These are phyloP conservation scores for Yamadazyma akitaensis DNA, from an alignment of 805 yeast species.

Conservation along the genomic window DNA sequence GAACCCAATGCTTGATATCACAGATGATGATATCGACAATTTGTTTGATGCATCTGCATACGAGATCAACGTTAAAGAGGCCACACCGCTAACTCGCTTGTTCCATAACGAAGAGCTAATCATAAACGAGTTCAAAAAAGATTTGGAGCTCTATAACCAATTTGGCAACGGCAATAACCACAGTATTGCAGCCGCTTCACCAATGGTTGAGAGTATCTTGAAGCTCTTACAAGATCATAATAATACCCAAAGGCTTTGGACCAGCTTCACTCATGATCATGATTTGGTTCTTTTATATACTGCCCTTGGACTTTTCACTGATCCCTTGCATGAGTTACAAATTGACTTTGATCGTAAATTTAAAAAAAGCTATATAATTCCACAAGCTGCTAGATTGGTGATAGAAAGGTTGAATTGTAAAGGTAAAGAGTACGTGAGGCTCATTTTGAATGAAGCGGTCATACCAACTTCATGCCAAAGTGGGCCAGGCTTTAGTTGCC, in stretches of 20 bases:
- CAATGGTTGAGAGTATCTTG: constrained; percentile 45
- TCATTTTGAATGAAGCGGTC: constrained; percentile 39
- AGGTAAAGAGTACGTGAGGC: constrained; percentile 31
- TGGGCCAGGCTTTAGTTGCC: constrained; percentile 43
- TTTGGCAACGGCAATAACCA: constrained; percentile 61
- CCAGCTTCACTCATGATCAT: constrained; percentile 74
- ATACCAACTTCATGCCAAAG: constrained; percentile 32
- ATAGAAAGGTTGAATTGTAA: constrained; percentile 34
- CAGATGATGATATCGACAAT: constrained; percentile 47
- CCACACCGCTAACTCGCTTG: constrained; percentile 60
- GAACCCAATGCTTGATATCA: constrained; percentile 42
- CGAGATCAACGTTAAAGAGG: constrained; percentile 69
- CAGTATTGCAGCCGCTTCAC: constrained; percentile 58
- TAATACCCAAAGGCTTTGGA: constrained; percentile 52
- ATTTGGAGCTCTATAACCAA: constrained; percentile 55
- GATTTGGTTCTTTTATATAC: constrained; percentile 57
- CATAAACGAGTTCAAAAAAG: constrained; percentile 58
- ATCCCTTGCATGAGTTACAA: constrained; percentile 39
- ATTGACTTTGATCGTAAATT: constrained; percentile 3
- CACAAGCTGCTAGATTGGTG: constrained; percentile 38
- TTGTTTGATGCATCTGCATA: constrained; percentile 67
- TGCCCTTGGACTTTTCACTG: constrained; percentile 52
- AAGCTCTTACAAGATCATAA: constrained; percentile 39
- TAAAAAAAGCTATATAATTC: constrained; percentile 29
- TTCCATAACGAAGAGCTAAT: constrained; percentile 70